Base-by-base conservation (phyloP, 805 yeast genomes). In the Saccharomycopsis fibuligera region DNA sequence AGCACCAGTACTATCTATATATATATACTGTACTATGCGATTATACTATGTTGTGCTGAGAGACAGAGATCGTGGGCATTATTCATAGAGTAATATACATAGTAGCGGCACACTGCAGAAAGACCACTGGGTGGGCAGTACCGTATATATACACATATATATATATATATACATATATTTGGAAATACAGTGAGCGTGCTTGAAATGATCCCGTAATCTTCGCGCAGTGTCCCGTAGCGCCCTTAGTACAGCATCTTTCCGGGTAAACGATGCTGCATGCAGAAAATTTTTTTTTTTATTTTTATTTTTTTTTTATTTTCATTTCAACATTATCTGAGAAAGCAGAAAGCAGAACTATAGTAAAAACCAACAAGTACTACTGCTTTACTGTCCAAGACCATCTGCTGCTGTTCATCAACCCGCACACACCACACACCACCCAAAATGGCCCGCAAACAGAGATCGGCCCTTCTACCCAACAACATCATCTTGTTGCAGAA, bases 391-490 rank as follows among this genome's bases (percentile, higher is more conserved):
- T 8, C 31, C 31, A 27, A 27, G 12, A 27, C 8, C 31, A 27
- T 12, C 10, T 12, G 12, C 10, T 12, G 10, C 12, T 27, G 31
- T 8, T 8, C 31, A 8, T 27, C 12, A 8, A 8, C 8, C 8
- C 31, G 8, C 8, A 8, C 12, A 27, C 31, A 8, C 31, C 8
- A 27, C 8, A 8, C 8, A 27, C 31, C 31, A 27, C 8, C 14
- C 17, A 33, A 35, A 12, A 91, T 91, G 98, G 96, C 78, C 31
- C 86, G 83, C 66, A 76, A 81, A 64, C 81, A 86, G 68, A 86
- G 96, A 76, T 93, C 96, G 24, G 96, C 97, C 41, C 75, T 90
- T 49, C 71, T 91, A 62, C 98, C 98, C 9, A 86, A 89, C 17
- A 93, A 93, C 66, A 85, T 93, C 62, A 90, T 95, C 35, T 70